Conservation (phyloP, 225 moss, liverwort and hornwort genomes). For the Asterella californica region DNA sequence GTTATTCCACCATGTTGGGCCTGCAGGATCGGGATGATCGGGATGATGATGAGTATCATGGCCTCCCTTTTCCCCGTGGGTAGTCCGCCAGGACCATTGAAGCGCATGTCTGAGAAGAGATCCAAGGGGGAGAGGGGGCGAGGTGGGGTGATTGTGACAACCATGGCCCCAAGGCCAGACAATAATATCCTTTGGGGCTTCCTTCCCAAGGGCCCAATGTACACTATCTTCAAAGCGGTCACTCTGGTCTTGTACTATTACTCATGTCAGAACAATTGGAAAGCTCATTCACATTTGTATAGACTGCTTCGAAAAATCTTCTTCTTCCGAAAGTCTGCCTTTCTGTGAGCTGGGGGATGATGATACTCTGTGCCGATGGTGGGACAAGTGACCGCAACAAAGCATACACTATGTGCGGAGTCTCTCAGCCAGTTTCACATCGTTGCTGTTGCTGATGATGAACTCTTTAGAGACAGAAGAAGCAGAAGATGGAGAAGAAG, state of each 20-base stretch:
- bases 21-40: conserved; percentile 95
- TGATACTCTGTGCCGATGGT: conserved; percentile 18
- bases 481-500: conserved; percentile 12
- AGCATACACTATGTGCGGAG: conserved; percentile 15
- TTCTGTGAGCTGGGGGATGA: conserved; percentile 23
- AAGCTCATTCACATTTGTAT: conserved; percentile 42
- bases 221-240: conserved; percentile 45
- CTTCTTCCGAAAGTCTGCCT: conserved; percentile 23
- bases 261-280: conserved; percentile 33
- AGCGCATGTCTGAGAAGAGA: conserved; percentile 32
- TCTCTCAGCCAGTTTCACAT: conserved; percentile 18
- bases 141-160: conserved; percentile 31
- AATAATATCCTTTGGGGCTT: conserved; percentile 41
- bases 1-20: conserved; percentile 85
- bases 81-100: conserved; percentile 37
- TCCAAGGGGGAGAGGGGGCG: conserved; percentile 27
- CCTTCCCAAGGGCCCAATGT: conserved; percentile 33
- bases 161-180: conserved; percentile 27
- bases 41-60: conserved; percentile 37
- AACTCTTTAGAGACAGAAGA: conserved; percentile 18
- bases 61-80: conserved; percentile 42
- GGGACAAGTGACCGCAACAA: conserved; percentile 7
- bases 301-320: conserved; percentile 33
- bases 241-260: conserved; percentile 47
- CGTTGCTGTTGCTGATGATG: conserved; percentile 11